Evolutionary conservation across 1,284 basidiomycete species (phyloP), one percentile per base, ranked within the genome.

Genomic region (Anthracocystis walkeri): DNA sequence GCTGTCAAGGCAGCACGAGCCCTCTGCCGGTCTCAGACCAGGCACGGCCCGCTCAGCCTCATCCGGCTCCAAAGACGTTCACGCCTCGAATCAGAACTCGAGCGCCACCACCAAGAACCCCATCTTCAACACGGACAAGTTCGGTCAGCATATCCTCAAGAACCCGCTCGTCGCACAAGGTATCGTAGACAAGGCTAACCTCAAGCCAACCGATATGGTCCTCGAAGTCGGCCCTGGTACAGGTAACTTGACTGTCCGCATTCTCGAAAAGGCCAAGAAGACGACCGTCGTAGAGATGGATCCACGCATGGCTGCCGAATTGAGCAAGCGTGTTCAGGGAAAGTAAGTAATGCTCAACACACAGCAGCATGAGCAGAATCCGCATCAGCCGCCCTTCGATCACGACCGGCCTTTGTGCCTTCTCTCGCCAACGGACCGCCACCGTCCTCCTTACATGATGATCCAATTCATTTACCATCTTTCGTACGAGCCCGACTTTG

Each of bases 201-300:
- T 99, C 53, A 93, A 93, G 77, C 93, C 95, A 1, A 96, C 95
- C 20, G 96, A 99, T 85, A 92, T 93, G 83, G 95, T 98, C 20
- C 90, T 99, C 54, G 96, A 99, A 87, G 95, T 99, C 58, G 97
- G 96, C 84, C 97, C 97, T 12, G 97, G 97, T 87, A 99, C 97
- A 2, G 97, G 97, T 76, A 99, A 99, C 85, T 86, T 99, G 83
- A 99, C 97, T 0, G 92, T 97, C 18, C 89, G 92, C 80, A 99
- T 99, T 74, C 87, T 99, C 41, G 94, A 97, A 81, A 92, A 95
- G 86, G 93, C 93, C 70, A 95, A 96, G 84, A 92, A 92, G 87
- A 91, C 93, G 31, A 93, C 92, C 0, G 96, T 95, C 1, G 91
- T 98, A 31, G 97, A 99, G 55, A 97, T 98, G 94, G 97, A 99